phyloP scores from a whole-genome alignment of 805 yeast genomes.

The Saccharomycopsis fermentans region DNA sequence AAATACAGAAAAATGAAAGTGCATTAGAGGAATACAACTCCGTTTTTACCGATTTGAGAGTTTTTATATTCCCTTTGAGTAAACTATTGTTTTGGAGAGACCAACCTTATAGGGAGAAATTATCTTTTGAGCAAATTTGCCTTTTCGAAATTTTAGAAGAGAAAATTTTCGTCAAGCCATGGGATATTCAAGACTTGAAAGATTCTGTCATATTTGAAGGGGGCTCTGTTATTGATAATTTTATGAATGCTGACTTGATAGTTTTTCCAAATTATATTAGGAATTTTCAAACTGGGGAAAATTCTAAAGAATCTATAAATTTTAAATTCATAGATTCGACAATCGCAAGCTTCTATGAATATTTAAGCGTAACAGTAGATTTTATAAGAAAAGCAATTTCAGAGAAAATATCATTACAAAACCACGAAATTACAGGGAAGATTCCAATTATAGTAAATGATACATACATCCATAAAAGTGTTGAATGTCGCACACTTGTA shows the following conservation, averaged over 20 bases:
- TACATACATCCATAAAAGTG: constrained; percentile 3
- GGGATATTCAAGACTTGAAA: neutral
- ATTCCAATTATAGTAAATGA: constrained; percentile 15
- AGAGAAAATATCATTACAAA: neutral
- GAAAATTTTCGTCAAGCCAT: neutral
- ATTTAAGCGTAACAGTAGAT: neutral
- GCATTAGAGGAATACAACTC: neutral
- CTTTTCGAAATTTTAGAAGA: neutral
- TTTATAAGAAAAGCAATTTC: constrained; percentile 4
- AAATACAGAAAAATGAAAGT: neutral
- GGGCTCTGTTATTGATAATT: constrained; percentile 28
- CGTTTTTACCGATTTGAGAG: neutral
- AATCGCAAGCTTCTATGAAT: neutral
- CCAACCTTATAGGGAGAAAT: neutral
- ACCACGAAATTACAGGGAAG: neutral
- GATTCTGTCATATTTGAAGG: constrained; percentile 25
- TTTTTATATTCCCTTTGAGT: neutral
- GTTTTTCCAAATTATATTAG: constrained; percentile 25
- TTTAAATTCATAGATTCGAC: neutral
- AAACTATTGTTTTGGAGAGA: neutral
- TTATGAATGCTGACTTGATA: constrained; percentile 30
- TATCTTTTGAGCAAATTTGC: neutral
- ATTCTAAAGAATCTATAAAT: neutral
- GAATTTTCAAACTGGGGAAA: neutral
- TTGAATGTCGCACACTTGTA: neutral